phyloP scores from a whole-genome alignment of 148 eudicot genomes.

The Chenopodium album region DNA sequence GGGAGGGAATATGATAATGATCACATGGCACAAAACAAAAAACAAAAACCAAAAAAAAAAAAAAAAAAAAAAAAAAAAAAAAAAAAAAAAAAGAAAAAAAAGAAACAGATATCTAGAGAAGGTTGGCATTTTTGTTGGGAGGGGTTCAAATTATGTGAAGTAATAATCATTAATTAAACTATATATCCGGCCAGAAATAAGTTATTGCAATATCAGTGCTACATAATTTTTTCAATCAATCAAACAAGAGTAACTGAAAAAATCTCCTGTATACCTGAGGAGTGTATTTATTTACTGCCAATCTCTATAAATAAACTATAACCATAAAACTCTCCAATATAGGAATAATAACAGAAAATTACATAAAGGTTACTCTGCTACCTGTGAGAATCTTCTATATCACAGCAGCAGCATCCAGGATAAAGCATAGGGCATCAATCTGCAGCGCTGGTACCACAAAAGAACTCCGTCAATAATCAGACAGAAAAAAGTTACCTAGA shows the following conservation, averaged over 20 bases:
- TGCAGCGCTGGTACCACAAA: slow-evolving; percentile 4
- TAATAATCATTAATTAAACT: too few relatives aligned
- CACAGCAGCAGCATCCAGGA: slow-evolving; percentile 4
- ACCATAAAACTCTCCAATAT: neutral
- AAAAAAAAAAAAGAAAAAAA: too few relatives aligned
- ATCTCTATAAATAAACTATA: neutral
- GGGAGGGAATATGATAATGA: too few relatives aligned
- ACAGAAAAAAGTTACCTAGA: neutral
- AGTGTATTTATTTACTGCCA: slow-evolving; percentile 9
- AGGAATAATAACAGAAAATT: slow-evolving; percentile 15
- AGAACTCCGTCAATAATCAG: neutral
- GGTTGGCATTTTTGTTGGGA: neutral
- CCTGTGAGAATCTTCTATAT: neutral
- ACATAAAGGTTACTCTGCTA: slow-evolving; percentile 6
- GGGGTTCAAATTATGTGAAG: too few relatives aligned
- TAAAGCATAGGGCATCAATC: neutral
- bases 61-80: too few relatives aligned
- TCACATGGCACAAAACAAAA: neutral
- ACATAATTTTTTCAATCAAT: neutral
- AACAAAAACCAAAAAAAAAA: too few relatives aligned
- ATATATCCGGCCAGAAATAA: neutral
- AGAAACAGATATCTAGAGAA: neutral
- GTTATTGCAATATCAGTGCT: neutral
- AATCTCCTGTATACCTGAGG: neutral
- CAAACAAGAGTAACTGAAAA: neutral